Evolutionary conservation across 371 early-diverging fungal species (phyloP), one percentile per base, ranked within the genome.

Genomic region (Dinochytrium kinnereticum): DNA sequence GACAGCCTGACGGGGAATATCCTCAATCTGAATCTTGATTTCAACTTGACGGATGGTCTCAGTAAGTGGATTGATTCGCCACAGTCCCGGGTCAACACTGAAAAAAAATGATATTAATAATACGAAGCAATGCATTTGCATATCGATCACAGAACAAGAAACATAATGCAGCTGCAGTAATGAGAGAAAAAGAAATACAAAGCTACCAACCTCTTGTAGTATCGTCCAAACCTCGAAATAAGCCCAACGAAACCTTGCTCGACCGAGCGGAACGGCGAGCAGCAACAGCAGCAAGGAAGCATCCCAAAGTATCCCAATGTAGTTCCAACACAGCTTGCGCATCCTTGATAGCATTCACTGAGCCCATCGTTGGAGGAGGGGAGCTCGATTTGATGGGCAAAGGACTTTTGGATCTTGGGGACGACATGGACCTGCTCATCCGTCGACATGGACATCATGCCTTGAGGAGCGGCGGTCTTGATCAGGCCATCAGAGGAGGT

Each of bases 31-130:
- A 38, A 95, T 87, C 72, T 90, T 91, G 74, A 94, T 87, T 76
- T 94, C 92, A 21, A 94, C 89, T 28, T 74, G 79, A n/a, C 68
- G 59, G 34, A 95, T 74, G 1, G 59, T 36, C 74, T 96, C 96
- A 0, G 94, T 91, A 37, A 89, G 59, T 0, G 89, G 87, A 79
- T 97, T 96, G 69, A 96, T 87, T 38, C 85, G 80, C 67, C 91
- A 89, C 64, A 96, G 80, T 3, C 96, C 96, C 17, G 96, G 96
- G 80, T 96, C 95, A 0, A 92, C 93, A n/a, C 89, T 90, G 40
- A 13, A 26, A 24, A 28, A 30, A 40, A n/a, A 44, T n/a, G n/a
- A n/a, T n/a, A n/a, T n/a, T n/a, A n/a, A n/a, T n/a, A n/a, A n/a
- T n/a, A n/a, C n/a, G n/a, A n/a, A n/a, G n/a, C n/a, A n/a, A n/a